Evolutionary conservation across 345 rosid genomes (phyloP).

Genomic region (Bretschneidera sinensis): DNA sequence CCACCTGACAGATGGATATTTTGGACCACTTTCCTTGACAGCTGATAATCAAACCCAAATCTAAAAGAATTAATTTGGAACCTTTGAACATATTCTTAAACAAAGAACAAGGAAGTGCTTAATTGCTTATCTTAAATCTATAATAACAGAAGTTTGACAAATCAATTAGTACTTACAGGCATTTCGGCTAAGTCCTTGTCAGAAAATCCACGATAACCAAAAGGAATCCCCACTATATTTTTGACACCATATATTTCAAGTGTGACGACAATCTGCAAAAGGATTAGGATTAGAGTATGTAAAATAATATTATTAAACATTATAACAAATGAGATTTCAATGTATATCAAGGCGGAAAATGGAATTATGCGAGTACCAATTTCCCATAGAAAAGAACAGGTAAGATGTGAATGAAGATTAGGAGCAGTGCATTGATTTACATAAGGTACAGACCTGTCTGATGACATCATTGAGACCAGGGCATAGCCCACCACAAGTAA

Average conservation of each 20-base stretch:
- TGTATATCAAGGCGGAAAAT: no score
- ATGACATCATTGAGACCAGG: constrained; percentile 96
- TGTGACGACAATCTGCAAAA: constrained; percentile 82
- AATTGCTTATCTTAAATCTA: neutral
- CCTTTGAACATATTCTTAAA: neutral
- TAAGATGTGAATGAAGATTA: no score
- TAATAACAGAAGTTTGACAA: constrained; percentile 5
- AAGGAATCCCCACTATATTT: constrained; percentile 91
- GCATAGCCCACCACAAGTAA: constrained; percentile 96
- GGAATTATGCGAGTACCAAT: no score
- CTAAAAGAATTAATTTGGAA: constrained; percentile 11
- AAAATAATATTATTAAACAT: neutral
- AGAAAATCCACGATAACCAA: constrained; percentile 87
- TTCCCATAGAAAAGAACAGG: no score
- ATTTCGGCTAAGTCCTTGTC: constrained; percentile 70
- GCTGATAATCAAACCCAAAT: constrained; percentile 38
- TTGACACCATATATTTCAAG: constrained; percentile 95
- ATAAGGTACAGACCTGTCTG: constrained; percentile 58
- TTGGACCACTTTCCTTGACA: constrained; percentile 92
- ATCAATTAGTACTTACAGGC: constrained; percentile 41
- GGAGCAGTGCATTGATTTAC: no score
- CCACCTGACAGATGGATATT: constrained; percentile 98
- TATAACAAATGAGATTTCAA: neutral
- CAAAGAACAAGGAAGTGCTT: neutral
- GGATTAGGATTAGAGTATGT: neutral